Evolutionary conservation across 495 filamentous ascomycete genomes (phyloP), one percentile per base, ranked within the genome.

Genomic region (Chaetomium fimeti): DNA sequence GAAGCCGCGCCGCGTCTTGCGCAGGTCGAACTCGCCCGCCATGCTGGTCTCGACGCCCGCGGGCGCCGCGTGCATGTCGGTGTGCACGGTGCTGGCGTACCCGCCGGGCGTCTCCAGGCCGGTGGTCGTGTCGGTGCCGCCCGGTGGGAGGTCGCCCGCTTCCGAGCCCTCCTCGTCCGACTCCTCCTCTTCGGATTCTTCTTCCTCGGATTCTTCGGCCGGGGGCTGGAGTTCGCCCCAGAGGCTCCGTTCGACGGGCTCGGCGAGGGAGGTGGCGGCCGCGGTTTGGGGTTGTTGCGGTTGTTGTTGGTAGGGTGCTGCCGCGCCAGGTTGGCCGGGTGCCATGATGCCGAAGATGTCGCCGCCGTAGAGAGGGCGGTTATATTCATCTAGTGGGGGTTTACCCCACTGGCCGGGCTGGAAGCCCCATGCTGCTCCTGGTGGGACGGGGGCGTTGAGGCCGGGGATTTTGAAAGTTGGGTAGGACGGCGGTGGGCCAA

Each of bases 381-480:
- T 93, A 71, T 89, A 90, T 68, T 97, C 94, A 73, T 97, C 92
- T 0, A 95, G 86, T 2, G 94, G 94, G 3, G 94, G 94, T 72
- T 97, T 97, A 53, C 94, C 94, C 76, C 94, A 98, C 43, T 93
- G 92, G 48, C 94, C 94, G 29, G 94, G 92, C 69, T 93, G 89
- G 72, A 96, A 97, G 18, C 94, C 94, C 94, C 94, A 98, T 69
- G 85, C 83, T 12, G 88, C 92, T n/a, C 94, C 94, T n/a, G 90
- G 83, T 5, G 94, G 94, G 9, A 92, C 89, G 5, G 94, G 91
- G n/a, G 93, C 92, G 77, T 97, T 98, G 24, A 98, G 82, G 32
- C 94, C 94, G 8, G 94, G 90, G 56, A 98, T 92, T 72, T 93
- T 96, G 49, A 97, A 81, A 22, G 89, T 88, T 24, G 94, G 91